Conservation (phyloP, 371 early-diverging fungal genomes). For the Circinella minor region DNA sequence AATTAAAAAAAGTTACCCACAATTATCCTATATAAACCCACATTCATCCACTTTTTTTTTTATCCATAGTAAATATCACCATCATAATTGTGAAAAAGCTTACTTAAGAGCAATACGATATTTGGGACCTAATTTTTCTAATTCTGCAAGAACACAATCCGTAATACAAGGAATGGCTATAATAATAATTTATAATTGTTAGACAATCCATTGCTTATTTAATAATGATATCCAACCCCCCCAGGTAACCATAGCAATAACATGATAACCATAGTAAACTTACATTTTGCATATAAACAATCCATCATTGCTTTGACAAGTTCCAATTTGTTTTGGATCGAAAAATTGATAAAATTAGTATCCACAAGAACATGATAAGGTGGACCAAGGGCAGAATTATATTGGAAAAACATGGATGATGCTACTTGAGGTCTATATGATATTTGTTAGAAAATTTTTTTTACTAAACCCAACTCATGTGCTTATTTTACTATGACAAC, state of each 20-base stretch:
- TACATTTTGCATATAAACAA: slow-evolving; percentile 96
- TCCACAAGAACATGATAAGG: slow-evolving; percentile 99
- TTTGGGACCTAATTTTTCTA: slow-evolving; percentile 98
- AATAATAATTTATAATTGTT: background rate
- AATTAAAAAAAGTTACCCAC: background rate
- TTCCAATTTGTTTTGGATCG: slow-evolving; percentile 99
- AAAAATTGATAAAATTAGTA: slow-evolving; percentile 99
- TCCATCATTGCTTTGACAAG: slow-evolving; percentile 98
- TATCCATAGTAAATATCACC: background rate
- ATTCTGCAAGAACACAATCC: slow-evolving; percentile 99
- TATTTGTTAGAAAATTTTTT: slow-evolving; percentile 3
- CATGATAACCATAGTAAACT: slow-evolving; percentile 8
- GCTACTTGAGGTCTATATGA: slow-evolving; percentile 85
- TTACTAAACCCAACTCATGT: background rate
- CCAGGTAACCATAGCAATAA: too few relatives aligned
- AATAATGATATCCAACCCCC: too few relatives aligned
- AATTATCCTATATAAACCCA: background rate
- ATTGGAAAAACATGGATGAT: slow-evolving; percentile 95
- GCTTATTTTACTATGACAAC: background rate
- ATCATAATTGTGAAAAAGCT: slow-evolving; percentile 11
- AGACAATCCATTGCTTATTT: too few relatives aligned
- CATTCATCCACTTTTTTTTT: slow-evolving; percentile 18
- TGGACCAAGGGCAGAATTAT: slow-evolving; percentile 96
- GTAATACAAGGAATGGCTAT: slow-evolving; percentile 93
- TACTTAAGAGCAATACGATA: slow-evolving; percentile 95